These are phyloP conservation scores for Arachnomyces sp. DNA, from an alignment of 2,329 filamentous ascomycete genomes.

Conservation along the genomic window DNA sequence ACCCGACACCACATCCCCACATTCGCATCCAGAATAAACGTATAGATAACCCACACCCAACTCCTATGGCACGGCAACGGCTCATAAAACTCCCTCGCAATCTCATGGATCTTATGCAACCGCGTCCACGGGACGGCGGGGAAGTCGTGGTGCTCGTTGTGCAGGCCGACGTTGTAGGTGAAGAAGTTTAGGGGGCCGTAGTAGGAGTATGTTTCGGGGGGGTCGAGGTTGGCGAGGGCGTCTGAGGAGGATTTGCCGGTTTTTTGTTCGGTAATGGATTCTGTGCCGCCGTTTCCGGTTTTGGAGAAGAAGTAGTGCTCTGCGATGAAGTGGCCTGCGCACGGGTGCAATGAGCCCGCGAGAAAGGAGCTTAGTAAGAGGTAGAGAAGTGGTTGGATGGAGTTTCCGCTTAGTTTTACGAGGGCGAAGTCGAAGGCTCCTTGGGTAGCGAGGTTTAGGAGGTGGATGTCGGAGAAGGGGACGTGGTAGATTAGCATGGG, in stretches of 20 bases:
- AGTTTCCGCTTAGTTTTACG: conserved; percentile 49
- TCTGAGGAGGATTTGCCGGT: conserved; percentile 22
- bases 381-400: conserved; percentile 62
- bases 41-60: conserved; percentile 91
- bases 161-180: conserved; percentile 93
- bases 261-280: conserved; percentile 46
- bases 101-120: conserved; percentile 64
- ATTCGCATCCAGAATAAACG: conserved; percentile 83
- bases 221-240: conserved; percentile 49
- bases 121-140: conserved; percentile 92
- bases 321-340: conserved; percentile 95
- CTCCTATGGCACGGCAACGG: conserved; percentile 78
- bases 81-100: conserved; percentile 86
- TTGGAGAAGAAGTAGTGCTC: conserved; percentile 74
- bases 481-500: conserved; percentile 91
- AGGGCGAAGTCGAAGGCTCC: conserved; percentile 67
- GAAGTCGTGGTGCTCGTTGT: conserved; percentile 99
- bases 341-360: conserved; percentile 85
- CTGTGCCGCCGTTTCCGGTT: conserved; percentile 28
- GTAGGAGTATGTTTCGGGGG: conserved; percentile 95
- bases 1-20: conserved; percentile 88
- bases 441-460: conserved; percentile 71
- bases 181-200: conserved; percentile 87
- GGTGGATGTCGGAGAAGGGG: conserved; percentile 76
- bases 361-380: conserved; percentile 85